Evolutionary conservation across 495 filamentous ascomycete species (phyloP).

Genomic region (Cryomyces antarcticus): DNA sequence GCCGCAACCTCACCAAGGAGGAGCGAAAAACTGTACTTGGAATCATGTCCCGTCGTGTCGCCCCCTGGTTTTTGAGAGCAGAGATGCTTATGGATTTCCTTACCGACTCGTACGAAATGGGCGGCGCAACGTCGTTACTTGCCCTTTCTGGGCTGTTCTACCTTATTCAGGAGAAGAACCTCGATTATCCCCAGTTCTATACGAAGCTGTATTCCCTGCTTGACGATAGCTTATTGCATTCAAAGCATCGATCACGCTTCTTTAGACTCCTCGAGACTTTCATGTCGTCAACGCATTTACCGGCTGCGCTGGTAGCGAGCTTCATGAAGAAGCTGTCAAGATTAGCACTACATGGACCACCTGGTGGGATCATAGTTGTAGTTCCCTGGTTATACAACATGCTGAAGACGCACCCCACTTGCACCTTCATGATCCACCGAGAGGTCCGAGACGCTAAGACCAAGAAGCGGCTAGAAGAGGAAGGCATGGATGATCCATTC

Average conservation of each 20-base stretch:
- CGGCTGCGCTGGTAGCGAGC: slow-evolving; percentile 71
- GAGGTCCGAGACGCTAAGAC: slow-evolving; percentile 35
- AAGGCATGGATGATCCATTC: slow-evolving; percentile 68
- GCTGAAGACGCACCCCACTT: slow-evolving; percentile 71
- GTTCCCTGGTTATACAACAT: slow-evolving; percentile 93
- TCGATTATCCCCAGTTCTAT: slow-evolving; percentile 94
- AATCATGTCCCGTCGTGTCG: slow-evolving; percentile 52
- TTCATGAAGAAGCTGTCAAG: slow-evolving; percentile 87
- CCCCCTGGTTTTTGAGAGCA: slow-evolving; percentile 68
- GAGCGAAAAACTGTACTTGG: slow-evolving; percentile 63
- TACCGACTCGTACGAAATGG: slow-evolving; percentile 72
- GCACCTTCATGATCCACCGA: slow-evolving; percentile 89
- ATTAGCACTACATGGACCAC: slow-evolving; percentile 65
- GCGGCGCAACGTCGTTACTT: slow-evolving; percentile 67
- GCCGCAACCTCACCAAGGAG: slow-evolving; percentile 38
- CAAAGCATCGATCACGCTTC: slow-evolving; percentile 80
- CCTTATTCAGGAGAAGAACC: slow-evolving; percentile 76
- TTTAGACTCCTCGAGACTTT: slow-evolving; percentile 87
- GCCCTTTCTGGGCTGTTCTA: slow-evolving; percentile 90
- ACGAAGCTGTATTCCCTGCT: slow-evolving; percentile 80
- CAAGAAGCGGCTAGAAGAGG: slow-evolving; percentile 33
- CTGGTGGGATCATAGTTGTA: slow-evolving; percentile 66
- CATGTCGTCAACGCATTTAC: slow-evolving; percentile 80
- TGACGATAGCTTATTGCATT: slow-evolving; percentile 69
- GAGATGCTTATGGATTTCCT: slow-evolving; percentile 96